phyloP scores from a whole-genome alignment of 768 basidiomycete species.

The Grammothele lineata region DNA sequence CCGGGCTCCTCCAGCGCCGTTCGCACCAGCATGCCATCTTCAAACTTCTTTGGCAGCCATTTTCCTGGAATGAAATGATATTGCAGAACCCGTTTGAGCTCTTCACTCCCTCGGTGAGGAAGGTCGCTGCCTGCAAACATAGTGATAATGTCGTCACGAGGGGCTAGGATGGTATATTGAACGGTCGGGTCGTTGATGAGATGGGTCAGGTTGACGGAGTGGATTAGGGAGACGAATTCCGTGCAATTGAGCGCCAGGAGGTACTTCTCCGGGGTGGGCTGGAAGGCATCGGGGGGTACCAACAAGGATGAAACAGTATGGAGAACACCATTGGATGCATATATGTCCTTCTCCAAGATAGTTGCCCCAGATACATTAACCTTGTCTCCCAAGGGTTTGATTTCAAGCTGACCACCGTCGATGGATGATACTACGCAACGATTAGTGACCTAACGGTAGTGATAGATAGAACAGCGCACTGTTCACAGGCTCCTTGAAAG shows the following conservation, averaged over 20 bases:
- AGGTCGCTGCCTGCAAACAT: conserved; percentile 49
- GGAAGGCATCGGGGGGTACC: conserved; percentile 67
- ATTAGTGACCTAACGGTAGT: not conserved
- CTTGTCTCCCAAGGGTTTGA: conserved; percentile 47
- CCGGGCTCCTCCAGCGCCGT: conserved; percentile 75
- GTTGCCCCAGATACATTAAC: conserved; percentile 54
- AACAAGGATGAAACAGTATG: conserved; percentile 86
- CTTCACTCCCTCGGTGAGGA: conserved; percentile 61
- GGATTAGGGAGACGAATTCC: conserved; percentile 82
- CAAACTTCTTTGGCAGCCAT: conserved; percentile 66
- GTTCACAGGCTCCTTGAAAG: conserved; percentile 45
- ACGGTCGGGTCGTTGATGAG: conserved; percentile 67
- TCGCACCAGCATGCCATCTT: conserved; percentile 70
- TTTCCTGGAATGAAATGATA: conserved; percentile 92
- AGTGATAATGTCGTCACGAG: conserved; percentile 78
- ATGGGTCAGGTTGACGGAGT: conserved; percentile 69
- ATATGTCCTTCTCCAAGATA: conserved; percentile 76
- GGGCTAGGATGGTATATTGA: conserved; percentile 87
- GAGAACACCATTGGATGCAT: conserved; percentile 92
- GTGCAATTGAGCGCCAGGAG: conserved; percentile 91
- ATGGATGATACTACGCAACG: conserved; percentile 58
- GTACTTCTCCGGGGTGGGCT: conserved; percentile 91
- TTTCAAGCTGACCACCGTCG: conserved; percentile 61
- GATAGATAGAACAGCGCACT: conserved; percentile 36
- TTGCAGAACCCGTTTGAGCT: conserved; percentile 66